A percentile compares a stretch with the other conserved stretches of the same genome.
These are phyloP conservation scores for Yamadazyma trypodendri DNA, from an alignment of 1,139 yeast genomes.

Conservation along the genomic window DNA sequence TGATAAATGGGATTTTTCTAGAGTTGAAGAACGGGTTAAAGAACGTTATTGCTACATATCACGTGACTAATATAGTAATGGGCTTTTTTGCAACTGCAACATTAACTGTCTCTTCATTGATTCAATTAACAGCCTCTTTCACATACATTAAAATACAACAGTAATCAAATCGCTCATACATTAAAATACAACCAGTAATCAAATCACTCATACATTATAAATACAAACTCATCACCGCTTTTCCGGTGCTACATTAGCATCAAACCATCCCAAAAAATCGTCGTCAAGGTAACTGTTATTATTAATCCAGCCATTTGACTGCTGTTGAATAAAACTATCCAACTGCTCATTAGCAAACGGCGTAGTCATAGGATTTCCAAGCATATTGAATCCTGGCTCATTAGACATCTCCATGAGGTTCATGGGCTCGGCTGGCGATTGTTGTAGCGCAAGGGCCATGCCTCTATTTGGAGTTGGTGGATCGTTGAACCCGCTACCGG, in stretches of 20 bases:
- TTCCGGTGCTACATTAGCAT: constrained; percentile 48
- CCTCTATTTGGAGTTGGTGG: constrained; percentile 1
- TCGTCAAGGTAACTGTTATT: constrained; percentile 65
- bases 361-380: constrained; percentile 10
- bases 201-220: too few relatives aligned
- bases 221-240: constrained; percentile 4
- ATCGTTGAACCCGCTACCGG: background rate
- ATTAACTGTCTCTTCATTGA: too few relatives aligned
- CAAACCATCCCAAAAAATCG: constrained; percentile 96
- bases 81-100: too few relatives aligned
- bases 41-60: constrained; percentile 12
- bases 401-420: constrained; percentile 14
- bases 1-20: background rate
- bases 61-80: constrained; percentile 10
- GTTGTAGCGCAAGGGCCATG: background rate
- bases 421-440: constrained; percentile 3
- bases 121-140: too few relatives aligned
- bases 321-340: constrained; percentile 70
- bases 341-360: constrained; percentile 40
- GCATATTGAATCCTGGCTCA: constrained; percentile 16
- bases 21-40: background rate
- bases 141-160: too few relatives aligned
- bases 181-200: too few relatives aligned
- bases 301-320: constrained; percentile 74
- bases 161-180: too few relatives aligned